These are phyloP conservation scores for Fusarium oxysporum DNA, from an alignment of 2,329 filamentous ascomycete genomes.

Conservation along the genomic window DNA sequence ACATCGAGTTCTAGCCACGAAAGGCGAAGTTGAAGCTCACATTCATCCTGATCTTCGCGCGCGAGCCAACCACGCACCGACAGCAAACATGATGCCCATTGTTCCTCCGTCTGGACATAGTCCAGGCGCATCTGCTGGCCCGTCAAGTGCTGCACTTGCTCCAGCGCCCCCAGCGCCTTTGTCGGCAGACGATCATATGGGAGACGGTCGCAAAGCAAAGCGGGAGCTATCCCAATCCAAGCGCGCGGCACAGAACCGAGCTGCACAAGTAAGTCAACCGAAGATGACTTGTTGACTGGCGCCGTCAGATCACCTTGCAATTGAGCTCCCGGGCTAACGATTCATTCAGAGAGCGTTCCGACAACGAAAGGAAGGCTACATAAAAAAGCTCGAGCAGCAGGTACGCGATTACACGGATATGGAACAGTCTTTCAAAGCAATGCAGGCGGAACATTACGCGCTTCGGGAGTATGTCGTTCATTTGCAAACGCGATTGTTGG, in stretches of 20 bases:
- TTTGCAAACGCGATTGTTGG: constrained; percentile 86
- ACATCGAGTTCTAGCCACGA: constrained; percentile 49
- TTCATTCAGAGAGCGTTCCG: constrained; percentile 85
- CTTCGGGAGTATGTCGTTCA: constrained; percentile 93
- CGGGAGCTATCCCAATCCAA: constrained; percentile 95
- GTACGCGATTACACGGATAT: constrained; percentile 83
- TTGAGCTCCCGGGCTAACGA: constrained; percentile 39
- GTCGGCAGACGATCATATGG: constrained; percentile 46
- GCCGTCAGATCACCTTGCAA: neutral
- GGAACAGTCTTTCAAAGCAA: constrained; percentile 80
- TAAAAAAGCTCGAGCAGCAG: constrained; percentile 96
- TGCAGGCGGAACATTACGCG: constrained; percentile 90
- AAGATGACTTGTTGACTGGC: neutral
- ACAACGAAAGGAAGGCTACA: constrained; percentile 97
- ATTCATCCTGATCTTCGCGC: constrained; percentile 63
- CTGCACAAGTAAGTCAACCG: constrained; percentile 83
- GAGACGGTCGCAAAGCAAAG: constrained; percentile 80
- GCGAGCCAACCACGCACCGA: constrained; percentile 44
- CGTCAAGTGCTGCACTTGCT: constrained; percentile 46
- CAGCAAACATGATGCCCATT: constrained; percentile 55
- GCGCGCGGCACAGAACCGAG: constrained; percentile 94
- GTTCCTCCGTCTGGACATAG: constrained; percentile 49
- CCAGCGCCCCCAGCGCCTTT: constrained; percentile 48
- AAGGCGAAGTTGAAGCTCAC: constrained; percentile 57
- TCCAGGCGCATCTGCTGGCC: constrained; percentile 45